Conservation (phyloP, 2,329 filamentous ascomycete species). For the Davidsoniella eucalypti region DNA sequence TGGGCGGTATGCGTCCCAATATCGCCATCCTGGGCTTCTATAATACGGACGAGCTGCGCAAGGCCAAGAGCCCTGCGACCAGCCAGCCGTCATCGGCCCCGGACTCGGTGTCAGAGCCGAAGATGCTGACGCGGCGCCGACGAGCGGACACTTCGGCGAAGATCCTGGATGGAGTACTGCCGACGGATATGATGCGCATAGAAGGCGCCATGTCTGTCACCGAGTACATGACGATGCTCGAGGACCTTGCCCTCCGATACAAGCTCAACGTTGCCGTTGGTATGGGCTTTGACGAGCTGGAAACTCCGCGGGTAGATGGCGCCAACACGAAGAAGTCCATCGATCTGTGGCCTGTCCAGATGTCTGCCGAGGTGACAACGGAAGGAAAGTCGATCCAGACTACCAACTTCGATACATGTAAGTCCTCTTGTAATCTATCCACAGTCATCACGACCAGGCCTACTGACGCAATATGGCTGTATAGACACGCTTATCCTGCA, state of each 20-base stretch:
- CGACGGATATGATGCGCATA: constrained; percentile 52
- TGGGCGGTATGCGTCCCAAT: constrained; percentile 80
- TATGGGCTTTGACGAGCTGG: constrained; percentile 61
- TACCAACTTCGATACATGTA: constrained; percentile 83
- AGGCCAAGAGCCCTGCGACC: no score
- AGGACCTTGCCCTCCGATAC: constrained; percentile 61
- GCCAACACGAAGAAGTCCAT: constrained; percentile 59
- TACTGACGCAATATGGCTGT: constrained; percentile 12
- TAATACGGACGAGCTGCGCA: constrained; percentile 25
- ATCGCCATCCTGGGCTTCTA: constrained; percentile 70
- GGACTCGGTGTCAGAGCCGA: no score
- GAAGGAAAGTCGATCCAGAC: constrained; percentile 55
- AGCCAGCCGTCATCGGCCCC: no score
- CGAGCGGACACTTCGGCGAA: constrained; percentile 29
- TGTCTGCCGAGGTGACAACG: constrained; percentile 66
- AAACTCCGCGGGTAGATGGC: constrained; percentile 45
- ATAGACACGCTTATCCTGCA: constrained; percentile 65
- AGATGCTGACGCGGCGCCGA: no score
- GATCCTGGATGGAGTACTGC: constrained; percentile 41
- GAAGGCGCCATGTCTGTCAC: constrained; percentile 53
- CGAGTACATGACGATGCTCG: constrained; percentile 67
- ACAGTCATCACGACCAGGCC: background rate
- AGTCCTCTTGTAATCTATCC: constrained; percentile 17
- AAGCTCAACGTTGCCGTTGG: constrained; percentile 75
- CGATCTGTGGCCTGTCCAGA: constrained; percentile 84